Conservation (phyloP, 176 grass and related monocot genomes). For the Dendrocalamus sinicus region DNA sequence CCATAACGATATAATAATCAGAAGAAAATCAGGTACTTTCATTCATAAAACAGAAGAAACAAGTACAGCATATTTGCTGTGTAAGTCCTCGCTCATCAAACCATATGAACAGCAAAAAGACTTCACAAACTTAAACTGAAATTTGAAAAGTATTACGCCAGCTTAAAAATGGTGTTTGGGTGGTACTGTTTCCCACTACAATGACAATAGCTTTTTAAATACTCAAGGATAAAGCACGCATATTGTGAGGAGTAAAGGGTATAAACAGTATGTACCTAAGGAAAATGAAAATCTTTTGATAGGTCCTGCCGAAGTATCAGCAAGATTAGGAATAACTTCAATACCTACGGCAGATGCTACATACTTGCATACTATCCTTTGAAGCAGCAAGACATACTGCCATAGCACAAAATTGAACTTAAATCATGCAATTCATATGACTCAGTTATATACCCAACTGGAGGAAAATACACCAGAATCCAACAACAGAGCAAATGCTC, state of each 20-base stretch:
- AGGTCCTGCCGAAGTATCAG: background rate
- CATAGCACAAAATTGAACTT: background rate
- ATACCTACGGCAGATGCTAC: background rate
- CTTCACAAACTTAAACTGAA: background rate
- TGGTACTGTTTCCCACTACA: background rate
- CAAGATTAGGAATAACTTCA: conserved; percentile 9
- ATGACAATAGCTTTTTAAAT: background rate
- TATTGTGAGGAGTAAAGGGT: background rate
- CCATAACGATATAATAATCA: conserved; percentile 56
- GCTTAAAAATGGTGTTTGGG: background rate
- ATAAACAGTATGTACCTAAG: background rate
- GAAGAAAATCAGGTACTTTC: conserved; percentile 37
- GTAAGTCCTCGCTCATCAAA: conserved; percentile 15
- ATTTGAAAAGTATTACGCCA: background rate
- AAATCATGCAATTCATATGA: conserved; percentile 21
- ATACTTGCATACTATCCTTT: conserved; percentile 1
- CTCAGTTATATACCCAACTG: background rate
- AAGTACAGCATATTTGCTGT: background rate
- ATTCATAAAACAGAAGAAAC: conserved; percentile 27
- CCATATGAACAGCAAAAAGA: background rate
- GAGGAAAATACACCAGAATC: background rate
- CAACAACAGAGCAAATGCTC: background rate
- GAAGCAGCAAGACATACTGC: conserved; percentile 6
- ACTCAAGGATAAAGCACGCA: background rate
- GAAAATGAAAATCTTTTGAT: background rate